Percentiles rank a stretch among this genome's conserved stretches.
Evolutionary conservation across 2,329 filamentous ascomycete species (phyloP).

Genomic region (Hypoxylon sp.): DNA sequence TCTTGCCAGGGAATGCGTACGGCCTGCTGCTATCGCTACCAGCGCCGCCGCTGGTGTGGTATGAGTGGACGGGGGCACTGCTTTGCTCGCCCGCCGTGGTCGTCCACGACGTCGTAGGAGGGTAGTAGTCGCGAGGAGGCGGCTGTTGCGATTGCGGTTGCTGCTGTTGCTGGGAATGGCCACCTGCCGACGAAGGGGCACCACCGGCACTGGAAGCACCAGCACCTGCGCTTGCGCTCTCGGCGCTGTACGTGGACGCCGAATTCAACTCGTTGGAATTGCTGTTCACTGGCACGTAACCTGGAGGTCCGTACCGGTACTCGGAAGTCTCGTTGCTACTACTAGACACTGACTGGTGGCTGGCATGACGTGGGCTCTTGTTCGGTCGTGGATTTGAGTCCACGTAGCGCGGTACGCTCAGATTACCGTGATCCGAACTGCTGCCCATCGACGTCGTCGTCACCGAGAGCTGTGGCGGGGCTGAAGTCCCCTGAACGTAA

Average conservation of each 20-base stretch:
- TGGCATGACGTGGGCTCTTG: conserved; percentile 70
- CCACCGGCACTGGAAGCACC: conserved; percentile 28
- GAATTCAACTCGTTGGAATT: conserved; percentile 56
- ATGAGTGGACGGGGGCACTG: conserved; percentile 60
- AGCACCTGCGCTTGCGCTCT: conserved; percentile 41
- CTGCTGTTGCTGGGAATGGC: conserved; percentile 34
- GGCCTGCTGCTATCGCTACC: conserved; percentile 61
- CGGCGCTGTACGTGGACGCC: conserved; percentile 52
- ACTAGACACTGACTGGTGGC: conserved; percentile 69
- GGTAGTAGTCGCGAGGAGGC: conserved; percentile 68
- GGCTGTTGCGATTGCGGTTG: conserved; percentile 46
- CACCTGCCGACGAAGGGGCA: conserved; percentile 37
- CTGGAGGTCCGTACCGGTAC: conserved; percentile 69
- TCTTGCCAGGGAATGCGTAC: conserved; percentile 64
- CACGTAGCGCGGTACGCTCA: conserved; percentile 71
- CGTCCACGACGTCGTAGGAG: conserved; percentile 66
- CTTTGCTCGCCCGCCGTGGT: conserved; percentile 64
- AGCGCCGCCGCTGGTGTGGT: conserved; percentile 56
- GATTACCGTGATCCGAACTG: conserved; percentile 61
- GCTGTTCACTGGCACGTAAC: conserved; percentile 57
- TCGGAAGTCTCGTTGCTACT: conserved; percentile 65
- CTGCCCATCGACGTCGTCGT: conserved; percentile 57
- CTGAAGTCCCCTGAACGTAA: conserved; percentile 66
- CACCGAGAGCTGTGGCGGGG: conserved; percentile 65
- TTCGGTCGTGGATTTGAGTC: conserved; percentile 68